phyloP scores from a whole-genome alignment of 2,329 filamentous ascomycete species.

The Arthrobotrys sinensis region DNA sequence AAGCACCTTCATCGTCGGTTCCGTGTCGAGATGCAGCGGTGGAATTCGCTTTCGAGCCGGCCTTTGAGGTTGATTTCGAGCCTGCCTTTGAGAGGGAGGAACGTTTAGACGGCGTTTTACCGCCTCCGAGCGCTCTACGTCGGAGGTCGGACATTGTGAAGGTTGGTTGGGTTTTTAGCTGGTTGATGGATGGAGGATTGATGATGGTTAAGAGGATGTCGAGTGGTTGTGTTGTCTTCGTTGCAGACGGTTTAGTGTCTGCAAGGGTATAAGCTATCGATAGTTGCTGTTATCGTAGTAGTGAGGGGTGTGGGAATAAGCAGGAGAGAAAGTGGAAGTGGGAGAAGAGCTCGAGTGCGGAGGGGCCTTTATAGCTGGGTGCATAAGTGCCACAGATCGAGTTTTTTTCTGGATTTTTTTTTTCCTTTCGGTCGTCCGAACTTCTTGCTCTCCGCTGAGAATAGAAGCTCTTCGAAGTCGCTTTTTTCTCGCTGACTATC shows the following conservation, averaged over 20 bases:
- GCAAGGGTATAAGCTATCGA: slow-evolving; percentile 10
- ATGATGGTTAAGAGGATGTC: neutral
- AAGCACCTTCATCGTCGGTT: slow-evolving; percentile 76
- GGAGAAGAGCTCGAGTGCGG: slow-evolving; percentile 1
- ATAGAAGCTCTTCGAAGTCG: no score
- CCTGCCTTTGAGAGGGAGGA: slow-evolving; percentile 72
- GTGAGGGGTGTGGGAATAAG: slow-evolving; percentile 10
- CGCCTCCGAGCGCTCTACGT: slow-evolving; percentile 79
- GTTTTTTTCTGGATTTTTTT: neutral
- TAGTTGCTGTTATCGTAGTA: slow-evolving; percentile 6
- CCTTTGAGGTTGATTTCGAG: slow-evolving; percentile 74
- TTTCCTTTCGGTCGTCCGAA: slow-evolving; percentile 8
- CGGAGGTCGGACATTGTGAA: slow-evolving; percentile 75
- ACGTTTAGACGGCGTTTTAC: slow-evolving; percentile 78
- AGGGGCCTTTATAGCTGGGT: slow-evolving; percentile 20
- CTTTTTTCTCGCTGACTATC: no score
- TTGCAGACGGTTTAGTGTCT: slow-evolving; percentile 3
- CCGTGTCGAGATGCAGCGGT: slow-evolving; percentile 75
- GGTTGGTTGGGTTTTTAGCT: neutral
- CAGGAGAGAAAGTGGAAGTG: slow-evolving; percentile 8
- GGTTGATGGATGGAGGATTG: neutral
- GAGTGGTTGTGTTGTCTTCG: slow-evolving; percentile 19
- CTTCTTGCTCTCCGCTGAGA: neutral
- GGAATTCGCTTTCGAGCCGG: slow-evolving; percentile 75
- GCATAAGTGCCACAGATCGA: slow-evolving; percentile 5